These are phyloP conservation scores for Prillingera fragicola DNA, from an alignment of 1,284 basidiomycete genomes.

Conservation along the genomic window DNA sequence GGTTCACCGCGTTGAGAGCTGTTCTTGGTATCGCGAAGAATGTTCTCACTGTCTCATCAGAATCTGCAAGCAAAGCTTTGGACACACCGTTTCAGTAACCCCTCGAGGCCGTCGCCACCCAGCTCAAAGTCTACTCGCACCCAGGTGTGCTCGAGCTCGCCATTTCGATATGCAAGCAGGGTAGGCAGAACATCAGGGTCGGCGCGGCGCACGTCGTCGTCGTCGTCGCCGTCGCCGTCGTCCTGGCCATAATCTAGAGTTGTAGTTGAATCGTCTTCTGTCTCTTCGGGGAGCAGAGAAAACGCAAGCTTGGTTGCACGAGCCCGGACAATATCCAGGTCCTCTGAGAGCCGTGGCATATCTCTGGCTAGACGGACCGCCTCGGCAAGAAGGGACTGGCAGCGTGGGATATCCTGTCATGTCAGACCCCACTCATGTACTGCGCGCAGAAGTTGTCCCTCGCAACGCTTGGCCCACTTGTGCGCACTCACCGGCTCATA, in stretches of 20 bases:
- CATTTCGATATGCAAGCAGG: slow-evolving; percentile 41
- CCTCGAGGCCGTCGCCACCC: slow-evolving; percentile 26
- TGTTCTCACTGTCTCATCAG: slow-evolving; percentile 13
- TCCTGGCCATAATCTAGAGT: slow-evolving; percentile 6
- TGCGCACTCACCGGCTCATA: slow-evolving; percentile 46
- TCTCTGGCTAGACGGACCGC: slow-evolving; percentile 2
- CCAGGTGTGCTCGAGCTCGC: slow-evolving; percentile 39
- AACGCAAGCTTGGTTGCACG: slow-evolving; percentile 39
- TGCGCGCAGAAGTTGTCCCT: no score
- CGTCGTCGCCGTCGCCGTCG: slow-evolving; percentile 17
- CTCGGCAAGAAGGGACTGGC: slow-evolving; percentile 25
- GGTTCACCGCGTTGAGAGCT: no score
- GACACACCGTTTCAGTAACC: slow-evolving; percentile 33
- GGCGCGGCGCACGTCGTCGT: slow-evolving; percentile 10
- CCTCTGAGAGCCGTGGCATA: slow-evolving; percentile 4
- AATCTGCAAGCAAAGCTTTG: neutral
- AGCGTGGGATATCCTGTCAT: slow-evolving; percentile 35
- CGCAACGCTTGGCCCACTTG: no score
- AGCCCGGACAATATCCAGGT: slow-evolving; percentile 29
- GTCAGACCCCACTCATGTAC: no score
- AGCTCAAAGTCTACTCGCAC: slow-evolving; percentile 44
- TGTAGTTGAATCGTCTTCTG: slow-evolving; percentile 8
- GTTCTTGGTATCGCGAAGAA: neutral
- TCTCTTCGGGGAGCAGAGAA: slow-evolving; percentile 24
- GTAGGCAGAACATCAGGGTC: slow-evolving; percentile 47